Evolutionary conservation across 257 asterid species (phyloP), one percentile per base, ranked within the genome.

Genomic region (Pogostemon cablin): DNA sequence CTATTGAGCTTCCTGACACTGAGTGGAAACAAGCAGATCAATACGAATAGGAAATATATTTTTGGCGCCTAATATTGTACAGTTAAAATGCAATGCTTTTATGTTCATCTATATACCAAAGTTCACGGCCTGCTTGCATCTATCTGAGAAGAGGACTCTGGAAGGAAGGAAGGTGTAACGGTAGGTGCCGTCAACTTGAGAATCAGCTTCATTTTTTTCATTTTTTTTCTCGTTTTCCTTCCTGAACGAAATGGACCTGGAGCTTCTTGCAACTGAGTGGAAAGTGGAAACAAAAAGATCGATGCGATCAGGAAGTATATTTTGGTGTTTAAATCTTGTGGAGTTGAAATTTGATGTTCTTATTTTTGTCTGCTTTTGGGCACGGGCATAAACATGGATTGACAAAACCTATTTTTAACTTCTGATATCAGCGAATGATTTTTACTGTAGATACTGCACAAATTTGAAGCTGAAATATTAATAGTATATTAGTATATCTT

Each of bases 71-170:
- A 25, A 25, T 25, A 25, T 25, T 25, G 32, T 25, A 1, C 32
- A 25, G 32, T 25, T 25, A 25, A 25, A 25, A 25, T 25, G 32
- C 32, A 25, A 25, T 25, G 32, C 32, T 25, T 1, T 25, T 25
- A 25, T 25, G 1, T 25, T 25, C 32, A 25, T 25, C 1, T 25
- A 25, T 25, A 25, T 53, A 17, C 66, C 37, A 20, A 68, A 63
- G 44, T 47, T 10, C 41, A 46, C n/a, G 39, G 38, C 65, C 39
- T 40, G 68, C 68, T n/a, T 72, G 72, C 41, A 60, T 73, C 35
- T 62, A 10, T 72, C 69, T 42, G 15, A 15, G 15, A 15, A 15
- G 15, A 15, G 15, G 15, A 15, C 15, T 15, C 15, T 15, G 15
- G 15, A 15, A 15, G 15, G 15, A 15, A 15, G 15, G 15, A 15